Percentiles rank a stretch among this genome's conserved stretches.
Conservation (phyloP, 352 stramenopile genomes). For the Thalassiosira ordinaria region DNA sequence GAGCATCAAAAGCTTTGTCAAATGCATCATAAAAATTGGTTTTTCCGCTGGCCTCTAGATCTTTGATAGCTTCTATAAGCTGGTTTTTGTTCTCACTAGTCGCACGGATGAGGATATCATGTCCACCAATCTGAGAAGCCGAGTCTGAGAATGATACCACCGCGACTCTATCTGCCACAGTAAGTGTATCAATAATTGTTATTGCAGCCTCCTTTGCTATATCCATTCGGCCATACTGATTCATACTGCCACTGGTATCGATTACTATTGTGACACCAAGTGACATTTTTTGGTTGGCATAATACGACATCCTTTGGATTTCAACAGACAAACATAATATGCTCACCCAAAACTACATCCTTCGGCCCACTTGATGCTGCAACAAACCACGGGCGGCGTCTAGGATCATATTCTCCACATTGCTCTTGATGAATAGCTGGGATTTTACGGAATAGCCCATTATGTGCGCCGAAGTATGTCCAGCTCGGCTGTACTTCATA, state of each 20-base stretch:
- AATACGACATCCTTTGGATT: no score
- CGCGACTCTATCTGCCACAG: constrained; percentile 57
- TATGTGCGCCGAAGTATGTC: constrained; percentile 68
- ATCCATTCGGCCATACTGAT: constrained; percentile 20
- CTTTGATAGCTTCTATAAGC: constrained; percentile 37
- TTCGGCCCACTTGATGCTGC: constrained; percentile 73
- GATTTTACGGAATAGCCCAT: constrained; percentile 61
- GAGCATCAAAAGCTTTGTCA: constrained; percentile 48
- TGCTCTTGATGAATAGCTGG: constrained; percentile 45
- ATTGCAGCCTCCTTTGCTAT: constrained; percentile 53
- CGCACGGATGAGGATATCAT: constrained; percentile 34
- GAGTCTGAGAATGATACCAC: constrained; percentile 55
- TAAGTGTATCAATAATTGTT: constrained; percentile 60
- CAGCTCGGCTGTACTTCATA: constrained; percentile 28
- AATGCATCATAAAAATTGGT: constrained; percentile 68
- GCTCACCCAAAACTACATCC: constrained; percentile 72
- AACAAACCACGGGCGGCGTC: constrained; percentile 71
- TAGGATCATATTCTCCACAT: constrained; percentile 66
- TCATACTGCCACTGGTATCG: constrained; percentile 63
- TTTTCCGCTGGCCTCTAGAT: constrained; percentile 14
- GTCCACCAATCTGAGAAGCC: constrained; percentile 22
- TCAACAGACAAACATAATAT: no score
- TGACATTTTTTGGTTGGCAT: no score
- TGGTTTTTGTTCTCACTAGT: constrained; percentile 63
- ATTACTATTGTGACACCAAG: no score